Percentiles rank a stretch among this genome's conserved stretches.
Conservation (phyloP, 1,139 yeast species). For the Petasospora fabianii region DNA sequence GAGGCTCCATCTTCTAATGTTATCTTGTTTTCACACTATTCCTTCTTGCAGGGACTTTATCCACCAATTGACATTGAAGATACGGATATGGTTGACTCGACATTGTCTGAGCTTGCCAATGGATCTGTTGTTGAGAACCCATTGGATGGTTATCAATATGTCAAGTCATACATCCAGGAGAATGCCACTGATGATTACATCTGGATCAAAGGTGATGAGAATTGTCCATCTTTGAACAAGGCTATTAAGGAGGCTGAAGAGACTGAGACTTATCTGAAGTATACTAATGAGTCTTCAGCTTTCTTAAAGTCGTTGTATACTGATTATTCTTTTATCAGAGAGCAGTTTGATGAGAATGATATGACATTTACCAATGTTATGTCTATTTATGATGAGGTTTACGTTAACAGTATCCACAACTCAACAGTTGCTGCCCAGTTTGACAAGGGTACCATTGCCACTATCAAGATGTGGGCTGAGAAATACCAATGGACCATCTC, state of each 20-base stretch:
- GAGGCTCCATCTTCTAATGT: conserved; percentile 35
- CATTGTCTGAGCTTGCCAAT: conserved; percentile 32
- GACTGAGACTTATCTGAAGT: conserved; percentile 21
- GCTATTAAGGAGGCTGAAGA: conserved; percentile 30
- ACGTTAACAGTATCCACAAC: conserved; percentile 38
- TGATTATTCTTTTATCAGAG: conserved; percentile 23
- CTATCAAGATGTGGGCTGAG: conserved; percentile 36
- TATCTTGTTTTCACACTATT: conserved; percentile 35
- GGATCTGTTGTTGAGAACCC: conserved; percentile 37
- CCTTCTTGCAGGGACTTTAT: conserved; percentile 40
- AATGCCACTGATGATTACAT: conserved; percentile 35
- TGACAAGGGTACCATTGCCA: conserved; percentile 28
- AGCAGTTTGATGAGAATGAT: conserved; percentile 24
- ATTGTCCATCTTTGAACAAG: conserved; percentile 35
- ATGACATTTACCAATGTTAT: conserved; percentile 37
- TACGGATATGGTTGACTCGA: conserved; percentile 23
- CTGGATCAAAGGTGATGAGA: conserved; percentile 38
- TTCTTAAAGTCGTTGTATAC: conserved; percentile 34
- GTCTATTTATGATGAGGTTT: conserved; percentile 36
- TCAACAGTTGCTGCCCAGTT: conserved; percentile 32
- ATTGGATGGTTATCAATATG: conserved; percentile 41
- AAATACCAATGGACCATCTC: conserved; percentile 36
- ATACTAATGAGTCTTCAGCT: conserved; percentile 32
- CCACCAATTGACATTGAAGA: conserved; percentile 35
- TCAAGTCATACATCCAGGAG: conserved; percentile 34